Evolutionary conservation across 331 rosid species (phyloP).

Genomic region (Acacia concinna): DNA sequence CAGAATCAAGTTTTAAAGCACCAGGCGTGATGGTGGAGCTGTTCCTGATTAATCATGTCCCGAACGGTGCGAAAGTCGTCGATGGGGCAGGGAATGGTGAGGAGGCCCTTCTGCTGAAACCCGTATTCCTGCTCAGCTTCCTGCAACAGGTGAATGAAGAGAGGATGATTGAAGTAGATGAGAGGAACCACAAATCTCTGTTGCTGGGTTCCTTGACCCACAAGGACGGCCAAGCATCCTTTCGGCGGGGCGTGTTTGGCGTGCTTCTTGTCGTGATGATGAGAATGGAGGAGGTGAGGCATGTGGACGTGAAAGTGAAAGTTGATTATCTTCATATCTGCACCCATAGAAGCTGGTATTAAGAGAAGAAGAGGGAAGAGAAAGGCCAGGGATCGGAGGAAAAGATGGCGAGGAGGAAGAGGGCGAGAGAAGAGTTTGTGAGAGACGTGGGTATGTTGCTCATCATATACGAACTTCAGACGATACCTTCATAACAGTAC

Average conservation of each 20-base stretch:
- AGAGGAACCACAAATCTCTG: conserved; percentile 83
- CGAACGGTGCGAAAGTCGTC: conserved; percentile 72
- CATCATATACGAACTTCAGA: conserved; percentile 48
- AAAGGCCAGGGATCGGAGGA: conserved; percentile 94
- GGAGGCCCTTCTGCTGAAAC: conserved; percentile 79
- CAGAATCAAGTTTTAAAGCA: background rate
- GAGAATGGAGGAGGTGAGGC: conserved; percentile 37
- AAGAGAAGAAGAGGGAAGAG: conserved; percentile 43
- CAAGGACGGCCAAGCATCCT: conserved; percentile 67
- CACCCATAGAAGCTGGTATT: background rate
- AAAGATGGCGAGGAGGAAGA: conserved; percentile 78
- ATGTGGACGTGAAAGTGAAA: conserved; percentile 63
- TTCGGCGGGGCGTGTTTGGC: conserved; percentile 65
- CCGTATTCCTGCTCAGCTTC: conserved; percentile 91
- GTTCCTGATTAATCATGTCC: conserved; percentile 54
- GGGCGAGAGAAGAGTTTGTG: conserved; percentile 66
- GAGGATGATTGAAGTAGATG: conserved; percentile 79
- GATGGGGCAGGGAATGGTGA: conserved; percentile 81
- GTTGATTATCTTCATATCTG: conserved; percentile 17
- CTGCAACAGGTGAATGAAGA: conserved; percentile 64
- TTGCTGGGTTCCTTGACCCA: conserved; percentile 71
- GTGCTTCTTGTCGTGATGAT: conserved; percentile 34
- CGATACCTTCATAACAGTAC: conserved; percentile 46
- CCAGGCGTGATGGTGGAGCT: background rate
- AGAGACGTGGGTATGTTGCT: conserved; percentile 83